Evolutionary conservation across 768 basidiomycete genomes (phyloP), one percentile per base, ranked within the genome.

Genomic region (Gymnopilus dilepis): DNA sequence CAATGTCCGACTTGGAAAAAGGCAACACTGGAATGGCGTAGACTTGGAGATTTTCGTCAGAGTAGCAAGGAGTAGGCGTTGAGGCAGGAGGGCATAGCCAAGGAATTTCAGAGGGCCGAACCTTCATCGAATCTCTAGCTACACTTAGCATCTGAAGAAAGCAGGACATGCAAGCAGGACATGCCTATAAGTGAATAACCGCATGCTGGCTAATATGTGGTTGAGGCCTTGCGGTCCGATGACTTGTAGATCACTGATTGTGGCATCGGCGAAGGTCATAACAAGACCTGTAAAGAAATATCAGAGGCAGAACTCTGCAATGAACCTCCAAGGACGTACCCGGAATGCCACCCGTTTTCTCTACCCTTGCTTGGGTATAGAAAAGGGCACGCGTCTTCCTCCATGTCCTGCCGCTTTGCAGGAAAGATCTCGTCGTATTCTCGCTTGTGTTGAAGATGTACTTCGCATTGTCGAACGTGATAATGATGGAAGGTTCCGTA

Each of bases 371-470:
- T 42, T 86, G 83, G 1, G 88, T 91, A 63, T 95, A 76, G 74
- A 97, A 96, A 8, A 97, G 60, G 1, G 81, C 88, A 37, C 80
- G 82, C 4, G 90, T 80, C 65, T 85, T 90, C 70, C 82, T 86
- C 82, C 92, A 85, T 51, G 85, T 85, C 45, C 82, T 77, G 64
- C 77, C 78, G 60, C 86, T 86, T 75, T 95, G 90, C 15, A 88
- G 74, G 70, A 90, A 91, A 0, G 90, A 77, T 34, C 96, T 79
- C 42, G 86, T 88, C 1, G 90, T 87, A 60, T 90, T 90, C 74
- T 97, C 95, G 7, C 92, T 89, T 19, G 82, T 86, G 74, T 95
- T 95, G 82, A 98, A 94, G 38, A 96, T 81, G 67, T 95, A 98
- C 67, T 93, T 91, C 12, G 84, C 88, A 56, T 82, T 79, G 65